Evolutionary conservation across 2,329 filamentous ascomycete species (phyloP), one percentile per base, ranked within the genome.

Genomic region (Atkinsonella hypoxylon): DNA sequence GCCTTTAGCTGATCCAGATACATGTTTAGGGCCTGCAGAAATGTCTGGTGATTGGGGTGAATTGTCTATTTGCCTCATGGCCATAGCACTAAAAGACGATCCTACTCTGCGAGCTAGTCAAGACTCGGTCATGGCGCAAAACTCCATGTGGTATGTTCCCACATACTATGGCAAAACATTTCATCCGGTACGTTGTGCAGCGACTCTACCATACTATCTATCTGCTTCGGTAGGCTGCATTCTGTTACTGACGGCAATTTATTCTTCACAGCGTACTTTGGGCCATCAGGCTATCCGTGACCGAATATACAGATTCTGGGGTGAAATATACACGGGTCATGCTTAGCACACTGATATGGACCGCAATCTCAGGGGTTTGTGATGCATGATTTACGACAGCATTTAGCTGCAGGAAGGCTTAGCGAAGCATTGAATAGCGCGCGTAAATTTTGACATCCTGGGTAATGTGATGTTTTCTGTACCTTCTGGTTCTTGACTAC

Each of bases 131-230:
- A 52, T 56, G 26, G 51, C 57, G 7, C 51, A 63, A 48, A 66
- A 66, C 43, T 67, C 66, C 2, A 71, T 70, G 67, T 72, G 70
- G 70, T 69, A 70, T 57, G 69, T 71, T n/a, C 70, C 71, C 13
- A 70, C 69, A 31, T 72, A 68, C 51, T 72, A 71, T 48, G 71
- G 67, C 42, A 71, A 71, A 58, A 71, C 67, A 0, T 73, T 73
- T 56, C 69, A 74, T 57, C 70, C 71, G 42, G 65, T 67, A 62
- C 49, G 64, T 57, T 10, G n/a, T 46, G 2, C 12, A 26, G 15
- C 34, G 34, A 6, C 20, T 39, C n/a, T 42, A 8, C 13, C n/a
- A 3, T 17, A 26, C 8, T 10, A 12, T 38, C 43, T 15, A 32
- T 8, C 12, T 15, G 17, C 22, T 13, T 45, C 20, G 13, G 11